Evolutionary conservation across 352 stramenopile species (phyloP).

Genomic region (Phytopythium ostracodes): DNA sequence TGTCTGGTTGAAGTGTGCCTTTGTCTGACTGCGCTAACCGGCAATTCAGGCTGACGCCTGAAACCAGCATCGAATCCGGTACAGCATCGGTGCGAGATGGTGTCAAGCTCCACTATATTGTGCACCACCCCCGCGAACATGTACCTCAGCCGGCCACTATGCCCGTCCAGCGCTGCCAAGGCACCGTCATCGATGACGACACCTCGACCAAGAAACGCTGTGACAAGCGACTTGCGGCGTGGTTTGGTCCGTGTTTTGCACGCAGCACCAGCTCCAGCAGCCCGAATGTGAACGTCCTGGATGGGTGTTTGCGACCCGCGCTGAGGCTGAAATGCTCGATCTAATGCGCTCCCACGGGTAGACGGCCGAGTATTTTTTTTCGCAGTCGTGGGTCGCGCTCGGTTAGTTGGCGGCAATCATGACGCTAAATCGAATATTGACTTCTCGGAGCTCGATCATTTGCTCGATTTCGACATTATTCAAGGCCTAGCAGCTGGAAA

Average conservation of each 20-base stretch:
- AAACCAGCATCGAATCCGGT: not conserved
- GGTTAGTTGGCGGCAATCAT: not conserved
- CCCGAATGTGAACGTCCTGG: not conserved
- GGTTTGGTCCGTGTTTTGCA: not conserved
- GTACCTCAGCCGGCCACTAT: not conserved
- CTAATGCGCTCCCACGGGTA: not conserved
- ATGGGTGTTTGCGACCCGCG: not conserved
- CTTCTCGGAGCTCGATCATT: not conserved
- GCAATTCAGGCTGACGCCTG: not conserved
- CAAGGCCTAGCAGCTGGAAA: not conserved
- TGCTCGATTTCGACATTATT: not conserved
- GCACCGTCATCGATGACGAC: not conserved
- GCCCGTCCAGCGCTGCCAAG: not conserved
- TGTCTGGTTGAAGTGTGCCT: too few species aligned
- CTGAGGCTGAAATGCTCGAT: conserved; percentile 2
- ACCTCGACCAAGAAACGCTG: not conserved
- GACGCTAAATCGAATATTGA: not conserved
- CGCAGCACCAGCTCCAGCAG: not conserved
- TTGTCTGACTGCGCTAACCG: too few species aligned
- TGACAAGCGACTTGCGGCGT: not conserved
- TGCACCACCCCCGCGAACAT: not conserved
- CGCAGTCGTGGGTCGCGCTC: not conserved
- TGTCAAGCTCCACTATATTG: not conserved
- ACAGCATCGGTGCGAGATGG: not conserved
- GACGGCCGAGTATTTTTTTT: conserved; percentile 5